phyloP scores from a whole-genome alignment of 108 stramenopile genomes.

The Cyclostephanos tholiformis region DNA sequence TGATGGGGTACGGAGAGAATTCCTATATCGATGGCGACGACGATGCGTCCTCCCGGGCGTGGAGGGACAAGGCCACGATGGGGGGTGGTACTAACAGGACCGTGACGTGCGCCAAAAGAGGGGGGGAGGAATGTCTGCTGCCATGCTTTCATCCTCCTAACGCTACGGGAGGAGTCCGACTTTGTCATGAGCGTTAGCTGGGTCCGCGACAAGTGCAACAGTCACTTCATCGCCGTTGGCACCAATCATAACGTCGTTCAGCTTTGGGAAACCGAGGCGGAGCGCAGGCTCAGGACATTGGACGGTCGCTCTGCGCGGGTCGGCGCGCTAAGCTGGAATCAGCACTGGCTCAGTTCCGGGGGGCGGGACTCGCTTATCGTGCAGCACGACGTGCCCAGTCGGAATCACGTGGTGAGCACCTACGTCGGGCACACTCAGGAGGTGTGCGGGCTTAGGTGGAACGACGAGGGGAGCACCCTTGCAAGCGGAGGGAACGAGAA shows the following conservation, averaged over 20 bases:
- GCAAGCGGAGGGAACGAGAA: slow-evolving; percentile 99
- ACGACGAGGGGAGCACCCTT: slow-evolving; percentile 90
- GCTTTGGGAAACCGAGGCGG: slow-evolving; percentile 58
- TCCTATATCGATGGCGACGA: not conserved
- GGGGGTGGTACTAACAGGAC: slow-evolving; percentile 8
- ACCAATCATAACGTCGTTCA: slow-evolving; percentile 78
- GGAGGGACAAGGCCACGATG: slow-evolving; percentile 43
- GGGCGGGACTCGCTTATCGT: slow-evolving; percentile 91
- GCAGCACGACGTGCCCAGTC: slow-evolving; percentile 92
- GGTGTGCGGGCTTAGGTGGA: slow-evolving; percentile 89
- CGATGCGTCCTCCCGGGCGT: slow-evolving; percentile 16
- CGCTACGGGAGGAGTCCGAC: slow-evolving; percentile 72
- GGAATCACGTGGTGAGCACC: slow-evolving; percentile 62
- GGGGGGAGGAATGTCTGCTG: too few species aligned
- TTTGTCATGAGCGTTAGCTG: slow-evolving; percentile 96
- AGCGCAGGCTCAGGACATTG: slow-evolving; percentile 79
- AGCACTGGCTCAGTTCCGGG: slow-evolving; percentile 89
- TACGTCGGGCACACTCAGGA: slow-evolving; percentile 82
- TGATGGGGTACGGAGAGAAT: not conserved
- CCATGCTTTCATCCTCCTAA: too few species aligned
- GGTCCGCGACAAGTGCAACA: slow-evolving; percentile 57
- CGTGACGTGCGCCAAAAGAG: slow-evolving; percentile 40
- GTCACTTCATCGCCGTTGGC: slow-evolving; percentile 70
- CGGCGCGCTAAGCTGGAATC: slow-evolving; percentile 94
- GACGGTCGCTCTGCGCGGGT: slow-evolving; percentile 93